phyloP scores from a whole-genome alignment of 306 rosid species.

The Amphicarpaea edgeworthii region DNA sequence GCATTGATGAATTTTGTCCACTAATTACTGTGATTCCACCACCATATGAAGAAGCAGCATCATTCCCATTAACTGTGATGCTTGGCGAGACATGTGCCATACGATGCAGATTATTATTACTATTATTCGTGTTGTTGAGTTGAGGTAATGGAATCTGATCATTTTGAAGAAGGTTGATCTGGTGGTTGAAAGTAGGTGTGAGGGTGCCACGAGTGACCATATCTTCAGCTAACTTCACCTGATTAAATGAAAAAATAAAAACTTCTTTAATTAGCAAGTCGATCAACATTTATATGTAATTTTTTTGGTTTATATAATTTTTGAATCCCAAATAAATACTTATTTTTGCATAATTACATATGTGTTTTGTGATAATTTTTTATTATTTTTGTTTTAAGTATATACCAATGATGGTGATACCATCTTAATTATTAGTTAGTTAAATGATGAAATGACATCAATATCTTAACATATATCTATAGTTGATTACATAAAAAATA shows the following conservation, averaged over 20 bases:
- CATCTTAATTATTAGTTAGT: no score
- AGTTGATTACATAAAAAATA: no score
- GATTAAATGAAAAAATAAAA: background rate
- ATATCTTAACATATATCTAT: no score
- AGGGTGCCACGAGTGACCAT: conserved; percentile 72
- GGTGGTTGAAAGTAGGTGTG: conserved; percentile 52
- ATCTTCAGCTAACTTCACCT: conserved; percentile 89
- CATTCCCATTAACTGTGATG: conserved; percentile 55
- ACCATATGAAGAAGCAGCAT: conserved; percentile 51
- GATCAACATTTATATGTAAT: no score
- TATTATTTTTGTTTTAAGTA: no score
- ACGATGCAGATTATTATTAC: conserved; percentile 37
- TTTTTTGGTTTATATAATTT: no score
- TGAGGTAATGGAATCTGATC: conserved; percentile 60
- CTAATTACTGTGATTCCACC: conserved; percentile 30
- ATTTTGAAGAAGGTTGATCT: conserved; percentile 58
- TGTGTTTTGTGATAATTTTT: no score
- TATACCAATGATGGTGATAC: no score
- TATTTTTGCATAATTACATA: no score
- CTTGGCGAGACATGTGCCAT: conserved; percentile 61
- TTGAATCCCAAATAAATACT: no score
- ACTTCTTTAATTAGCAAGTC: background rate
- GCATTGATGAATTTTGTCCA: conserved; percentile 17
- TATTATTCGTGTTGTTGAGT: conserved; percentile 29
- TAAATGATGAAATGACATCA: no score